These are phyloP conservation scores for Podospora didyma DNA, from an alignment of 495 filamentous ascomycete genomes.

Conservation along the genomic window DNA sequence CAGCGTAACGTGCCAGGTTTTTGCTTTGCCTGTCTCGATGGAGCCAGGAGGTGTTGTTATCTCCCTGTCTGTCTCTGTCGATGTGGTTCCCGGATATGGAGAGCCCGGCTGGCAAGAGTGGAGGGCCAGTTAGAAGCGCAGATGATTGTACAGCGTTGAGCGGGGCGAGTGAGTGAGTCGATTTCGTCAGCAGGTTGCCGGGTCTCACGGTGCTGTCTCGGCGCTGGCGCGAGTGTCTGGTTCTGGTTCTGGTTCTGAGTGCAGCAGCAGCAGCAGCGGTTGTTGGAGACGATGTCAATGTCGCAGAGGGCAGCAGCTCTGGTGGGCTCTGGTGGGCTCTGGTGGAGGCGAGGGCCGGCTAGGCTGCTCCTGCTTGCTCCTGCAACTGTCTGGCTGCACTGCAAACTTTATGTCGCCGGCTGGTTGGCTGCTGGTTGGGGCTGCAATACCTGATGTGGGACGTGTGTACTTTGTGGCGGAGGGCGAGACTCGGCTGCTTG, in stretches of 20 bases:
- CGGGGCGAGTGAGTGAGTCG: conserved; percentile 7
- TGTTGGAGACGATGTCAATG: too few relatives aligned
- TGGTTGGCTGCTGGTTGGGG: background rate
- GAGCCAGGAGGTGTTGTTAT: too few relatives aligned
- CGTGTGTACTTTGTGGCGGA: background rate
- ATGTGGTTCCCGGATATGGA: too few relatives aligned
- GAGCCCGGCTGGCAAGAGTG: conserved; percentile 11
- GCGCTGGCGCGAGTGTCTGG: conserved; percentile 1
- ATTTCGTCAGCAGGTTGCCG: conserved; percentile 5
- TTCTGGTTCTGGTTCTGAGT: too few relatives aligned
- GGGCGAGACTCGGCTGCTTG: conserved; percentile 1
- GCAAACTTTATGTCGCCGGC: background rate
- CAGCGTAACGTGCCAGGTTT: background rate
- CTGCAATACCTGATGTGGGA: too few relatives aligned
- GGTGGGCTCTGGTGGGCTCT: too few relatives aligned
- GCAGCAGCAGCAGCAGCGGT: too few relatives aligned
- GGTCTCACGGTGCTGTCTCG: conserved; percentile 1
- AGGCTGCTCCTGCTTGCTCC: too few relatives aligned
- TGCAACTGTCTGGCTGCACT: background rate
- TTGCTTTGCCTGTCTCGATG: background rate
- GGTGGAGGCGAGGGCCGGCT: too few relatives aligned
- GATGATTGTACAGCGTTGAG: too few relatives aligned
- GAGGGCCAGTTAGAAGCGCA: background rate
- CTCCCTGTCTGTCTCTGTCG: too few relatives aligned
- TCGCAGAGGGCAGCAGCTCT: too few relatives aligned